Conservation (phyloP, 192 early-diverging fungal genomes). For the Allomyces macrogynus region DNA sequence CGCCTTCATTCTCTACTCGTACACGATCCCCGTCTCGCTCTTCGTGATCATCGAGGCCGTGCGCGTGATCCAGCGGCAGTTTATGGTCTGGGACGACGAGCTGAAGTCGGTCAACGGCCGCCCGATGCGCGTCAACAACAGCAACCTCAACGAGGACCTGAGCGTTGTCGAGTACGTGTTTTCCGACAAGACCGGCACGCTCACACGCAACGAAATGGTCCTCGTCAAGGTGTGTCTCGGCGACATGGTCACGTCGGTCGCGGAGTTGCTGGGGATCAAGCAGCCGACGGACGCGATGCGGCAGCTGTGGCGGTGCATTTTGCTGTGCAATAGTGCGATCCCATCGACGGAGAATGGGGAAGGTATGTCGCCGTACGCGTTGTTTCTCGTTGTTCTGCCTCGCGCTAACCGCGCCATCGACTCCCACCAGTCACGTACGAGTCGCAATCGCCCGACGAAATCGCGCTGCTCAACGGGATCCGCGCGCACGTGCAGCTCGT, state of each 20-base stretch:
- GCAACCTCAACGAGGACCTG: constrained; percentile 69
- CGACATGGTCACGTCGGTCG: no score
- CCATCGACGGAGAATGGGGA: not conserved
- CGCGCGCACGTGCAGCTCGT: not conserved
- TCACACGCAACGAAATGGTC: constrained; percentile 72
- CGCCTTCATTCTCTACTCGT: constrained; percentile 63
- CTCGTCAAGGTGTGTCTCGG: constrained; percentile 24
- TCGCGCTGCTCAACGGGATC: not conserved
- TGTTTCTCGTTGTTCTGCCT: not conserved
- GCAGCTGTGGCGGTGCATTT: not conserved
- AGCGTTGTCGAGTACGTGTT: constrained; percentile 75
- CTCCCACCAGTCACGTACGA: constrained; percentile 1
- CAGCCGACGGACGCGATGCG: no score
- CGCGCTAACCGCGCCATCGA: not conserved
- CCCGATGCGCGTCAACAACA: constrained; percentile 36
- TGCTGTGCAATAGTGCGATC: not conserved
- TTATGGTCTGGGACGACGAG: constrained; percentile 38
- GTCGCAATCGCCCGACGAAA: not conserved
- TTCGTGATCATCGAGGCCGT: constrained; percentile 74
- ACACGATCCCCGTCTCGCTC: constrained; percentile 70
- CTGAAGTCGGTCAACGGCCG: constrained; percentile 16
- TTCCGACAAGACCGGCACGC: constrained; percentile 75
- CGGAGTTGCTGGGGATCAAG: no score
- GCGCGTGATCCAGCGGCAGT: constrained; percentile 37
- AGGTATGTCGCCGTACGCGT: no score